Conservation (phyloP, 805 yeast genomes). For the Yamadazyma paraphyllophila region DNA sequence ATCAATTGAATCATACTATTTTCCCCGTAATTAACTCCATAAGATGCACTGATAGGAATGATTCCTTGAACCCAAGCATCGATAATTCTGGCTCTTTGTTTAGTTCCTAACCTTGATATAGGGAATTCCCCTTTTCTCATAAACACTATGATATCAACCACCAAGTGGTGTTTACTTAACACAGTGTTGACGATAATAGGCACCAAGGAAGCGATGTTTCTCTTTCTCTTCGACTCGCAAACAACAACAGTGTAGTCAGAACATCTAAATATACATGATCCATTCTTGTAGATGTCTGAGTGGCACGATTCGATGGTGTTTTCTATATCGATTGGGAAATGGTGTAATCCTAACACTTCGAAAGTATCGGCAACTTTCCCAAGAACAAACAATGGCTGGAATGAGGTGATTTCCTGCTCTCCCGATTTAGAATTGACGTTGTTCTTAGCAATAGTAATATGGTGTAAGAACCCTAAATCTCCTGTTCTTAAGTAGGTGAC, state of each 20-base stretch:
- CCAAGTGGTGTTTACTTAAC: conserved; percentile 75
- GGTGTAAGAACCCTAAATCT: conserved; percentile 89
- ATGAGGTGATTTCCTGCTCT: conserved; percentile 27
- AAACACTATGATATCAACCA: conserved; percentile 82
- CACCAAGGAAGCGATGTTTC: conserved; percentile 66
- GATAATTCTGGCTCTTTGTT: conserved; percentile 71
- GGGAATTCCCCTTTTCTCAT: conserved; percentile 63
- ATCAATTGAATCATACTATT: conserved; percentile 55
- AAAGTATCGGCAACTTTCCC: conserved; percentile 86
- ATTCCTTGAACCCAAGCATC: conserved; percentile 50
- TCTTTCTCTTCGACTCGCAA: conserved; percentile 56
- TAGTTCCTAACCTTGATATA: conserved; percentile 67
- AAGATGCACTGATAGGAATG: conserved; percentile 40
- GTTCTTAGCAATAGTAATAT: conserved; percentile 50
- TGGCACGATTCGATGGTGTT: conserved; percentile 46
- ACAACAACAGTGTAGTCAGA: conserved; percentile 77
- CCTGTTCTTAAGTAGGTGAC: conserved; percentile 82
- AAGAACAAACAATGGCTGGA: conserved; percentile 80
- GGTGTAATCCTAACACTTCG: conserved; percentile 88
- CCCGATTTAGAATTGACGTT: conserved; percentile 3
- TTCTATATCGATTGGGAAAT: conserved; percentile 83
- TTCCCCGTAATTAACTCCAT: conserved; percentile 66
- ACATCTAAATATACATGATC: conserved; percentile 71
- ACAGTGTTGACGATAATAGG: conserved; percentile 81
- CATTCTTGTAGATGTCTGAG: conserved; percentile 56